A percentile compares a stretch with the other conserved stretches of the same genome.
These are phyloP conservation scores for Hanseniaspora taiwanica DNA, from an alignment of 805 yeast species.

Conservation along the genomic window DNA sequence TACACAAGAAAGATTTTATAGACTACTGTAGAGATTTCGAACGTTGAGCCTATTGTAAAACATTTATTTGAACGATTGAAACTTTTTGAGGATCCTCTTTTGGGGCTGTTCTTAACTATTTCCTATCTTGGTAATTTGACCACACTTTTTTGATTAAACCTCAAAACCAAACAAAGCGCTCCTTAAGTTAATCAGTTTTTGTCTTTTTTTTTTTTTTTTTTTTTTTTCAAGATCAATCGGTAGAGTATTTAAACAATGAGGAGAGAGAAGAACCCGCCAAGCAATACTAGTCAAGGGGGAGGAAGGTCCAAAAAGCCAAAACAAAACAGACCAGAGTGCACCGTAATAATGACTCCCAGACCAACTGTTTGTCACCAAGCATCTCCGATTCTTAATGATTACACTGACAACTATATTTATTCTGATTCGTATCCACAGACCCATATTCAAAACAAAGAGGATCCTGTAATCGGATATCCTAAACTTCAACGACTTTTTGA, in stretches of 20 bases:
- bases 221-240: too few relatives aligned
- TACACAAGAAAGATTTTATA: slow-evolving; percentile 41
- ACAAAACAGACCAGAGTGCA: neutral
- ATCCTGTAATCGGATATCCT: slow-evolving; percentile 77
- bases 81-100: neutral
- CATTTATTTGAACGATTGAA: neutral
- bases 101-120: too few relatives aligned
- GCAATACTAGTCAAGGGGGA: too few relatives aligned
- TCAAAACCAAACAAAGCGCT: neutral
- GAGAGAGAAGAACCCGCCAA: too few relatives aligned
- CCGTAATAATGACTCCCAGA: slow-evolving; percentile 1
- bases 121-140: too few relatives aligned
- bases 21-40: slow-evolving; percentile 25
- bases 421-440: slow-evolving; percentile 48
- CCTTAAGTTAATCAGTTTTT: too few relatives aligned
- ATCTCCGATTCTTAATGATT: slow-evolving; percentile 35
- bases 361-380: slow-evolving; percentile 2
- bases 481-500: slow-evolving; percentile 56
- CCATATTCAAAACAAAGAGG: slow-evolving; percentile 49
- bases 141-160: neutral
- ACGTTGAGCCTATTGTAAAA: neutral
- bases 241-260: too few relatives aligned
- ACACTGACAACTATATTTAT: slow-evolving; percentile 54
- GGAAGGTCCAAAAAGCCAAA: too few relatives aligned
- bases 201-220: too few relatives aligned